These are phyloP conservation scores for Mycena crocata DNA, from an alignment of 768 basidiomycete genomes.

Conservation along the genomic window DNA sequence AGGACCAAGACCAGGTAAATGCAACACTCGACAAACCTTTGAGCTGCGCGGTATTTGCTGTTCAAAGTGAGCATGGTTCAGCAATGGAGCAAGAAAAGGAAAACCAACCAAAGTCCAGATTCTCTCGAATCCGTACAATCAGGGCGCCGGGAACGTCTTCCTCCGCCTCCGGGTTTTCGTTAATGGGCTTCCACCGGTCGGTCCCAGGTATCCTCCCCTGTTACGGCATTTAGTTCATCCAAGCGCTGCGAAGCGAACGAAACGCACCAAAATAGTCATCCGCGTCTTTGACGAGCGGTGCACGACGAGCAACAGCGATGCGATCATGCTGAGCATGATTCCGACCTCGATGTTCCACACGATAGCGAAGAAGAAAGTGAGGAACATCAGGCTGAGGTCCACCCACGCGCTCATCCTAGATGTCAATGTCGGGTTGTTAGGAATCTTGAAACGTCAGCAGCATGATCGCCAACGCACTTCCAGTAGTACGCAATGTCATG, in stretches of 20 bases:
- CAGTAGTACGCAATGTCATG: slow-evolving; percentile 89
- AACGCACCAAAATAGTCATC: slow-evolving; percentile 87
- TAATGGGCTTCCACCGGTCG: slow-evolving; percentile 89
- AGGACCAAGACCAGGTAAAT: not conserved
- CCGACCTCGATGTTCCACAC: slow-evolving; percentile 94
- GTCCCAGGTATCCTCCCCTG: slow-evolving; percentile 92
- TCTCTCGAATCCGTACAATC: slow-evolving; percentile 91
- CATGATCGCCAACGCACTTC: slow-evolving; percentile 74
- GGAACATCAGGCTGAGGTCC: slow-evolving; percentile 85
- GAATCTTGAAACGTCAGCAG: not conserved
- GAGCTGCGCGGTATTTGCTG: too few species aligned
- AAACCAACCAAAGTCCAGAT: slow-evolving; percentile 85
- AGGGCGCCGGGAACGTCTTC: slow-evolving; percentile 86
- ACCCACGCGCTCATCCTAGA: slow-evolving; percentile 91
- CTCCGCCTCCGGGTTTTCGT: slow-evolving; percentile 85
- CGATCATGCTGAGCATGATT: slow-evolving; percentile 86
- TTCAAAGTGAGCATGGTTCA: too few species aligned
- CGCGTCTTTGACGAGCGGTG: slow-evolving; percentile 88
- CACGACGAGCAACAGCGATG: slow-evolving; percentile 90
- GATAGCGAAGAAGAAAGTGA: slow-evolving; percentile 90
- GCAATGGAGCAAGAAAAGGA: slow-evolving; percentile 2
- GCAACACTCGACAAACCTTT: too few species aligned
- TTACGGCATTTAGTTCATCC: not conserved
- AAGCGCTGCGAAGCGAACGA: not conserved
- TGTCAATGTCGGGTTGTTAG: not conserved